Conservation (phyloP, 2,329 filamentous ascomycete genomes). For the Mycosphaerella sp. region DNA sequence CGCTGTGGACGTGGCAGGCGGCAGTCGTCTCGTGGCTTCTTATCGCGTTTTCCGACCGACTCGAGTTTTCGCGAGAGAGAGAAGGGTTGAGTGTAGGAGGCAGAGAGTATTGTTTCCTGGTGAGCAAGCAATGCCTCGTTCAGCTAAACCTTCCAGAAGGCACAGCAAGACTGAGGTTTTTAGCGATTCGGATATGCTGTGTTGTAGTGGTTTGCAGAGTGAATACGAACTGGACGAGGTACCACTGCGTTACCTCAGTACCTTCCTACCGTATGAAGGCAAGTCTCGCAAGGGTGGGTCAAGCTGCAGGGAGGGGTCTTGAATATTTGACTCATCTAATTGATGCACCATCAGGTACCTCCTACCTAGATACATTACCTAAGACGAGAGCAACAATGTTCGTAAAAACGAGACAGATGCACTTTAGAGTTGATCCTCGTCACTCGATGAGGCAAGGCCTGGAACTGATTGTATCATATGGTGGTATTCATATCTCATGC, state of each 20-base stretch:
- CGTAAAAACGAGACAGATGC: no score
- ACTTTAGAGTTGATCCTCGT: no score
- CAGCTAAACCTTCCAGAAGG: not conserved
- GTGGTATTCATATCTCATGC: not conserved
- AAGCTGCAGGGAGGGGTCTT: no score
- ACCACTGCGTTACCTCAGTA: no score
- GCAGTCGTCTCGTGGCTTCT: slow-evolving; percentile 8
- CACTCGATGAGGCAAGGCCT: no score
- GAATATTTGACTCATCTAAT: no score
- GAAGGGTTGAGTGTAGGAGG: not conserved
- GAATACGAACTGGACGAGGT: not conserved
- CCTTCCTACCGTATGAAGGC: no score
- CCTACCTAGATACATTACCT: no score
- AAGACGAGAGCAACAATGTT: no score
- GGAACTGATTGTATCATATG: not conserved
- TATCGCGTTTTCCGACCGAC: not conserved
- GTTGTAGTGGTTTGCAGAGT: not conserved
- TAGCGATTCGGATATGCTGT: not conserved
- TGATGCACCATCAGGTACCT: no score
- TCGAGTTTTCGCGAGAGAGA: not conserved
- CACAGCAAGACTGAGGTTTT: not conserved
- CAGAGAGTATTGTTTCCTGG: not conserved
- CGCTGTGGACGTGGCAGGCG: slow-evolving; percentile 6
- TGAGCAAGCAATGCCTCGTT: not conserved
- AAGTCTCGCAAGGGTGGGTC: no score